Evolutionary conservation across 306 rosid species (phyloP).

Genomic region (Trifolium pratense): DNA sequence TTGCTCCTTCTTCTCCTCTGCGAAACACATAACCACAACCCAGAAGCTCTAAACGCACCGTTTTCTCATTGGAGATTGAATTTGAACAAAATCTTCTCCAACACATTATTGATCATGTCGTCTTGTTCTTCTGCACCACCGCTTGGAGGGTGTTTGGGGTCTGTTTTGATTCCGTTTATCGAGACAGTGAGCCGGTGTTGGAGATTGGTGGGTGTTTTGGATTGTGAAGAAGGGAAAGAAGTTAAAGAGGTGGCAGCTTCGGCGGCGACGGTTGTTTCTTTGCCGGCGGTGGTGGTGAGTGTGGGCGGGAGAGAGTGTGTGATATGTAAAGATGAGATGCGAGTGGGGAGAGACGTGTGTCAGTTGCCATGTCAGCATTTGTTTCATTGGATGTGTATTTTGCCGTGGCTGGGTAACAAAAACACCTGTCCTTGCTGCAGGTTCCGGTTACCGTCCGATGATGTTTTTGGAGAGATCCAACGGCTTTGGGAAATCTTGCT

Average conservation of each 20-base stretch:
- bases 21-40: conserved; percentile 67
- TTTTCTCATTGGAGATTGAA: conserved; percentile 58
- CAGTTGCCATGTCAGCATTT: conserved; percentile 80
- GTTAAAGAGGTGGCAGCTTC: conserved; percentile 62
- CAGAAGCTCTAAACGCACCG: conserved; percentile 54
- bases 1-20: conserved; percentile 80
- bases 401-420: conserved; percentile 78
- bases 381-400: conserved; percentile 87
- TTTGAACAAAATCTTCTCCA: conserved; percentile 40
- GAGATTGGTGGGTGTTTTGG: conserved; percentile 56
- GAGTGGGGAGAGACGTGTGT: conserved; percentile 72
- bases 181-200: conserved; percentile 65
- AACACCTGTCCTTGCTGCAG: conserved; percentile 95
- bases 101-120: conserved; percentile 45
- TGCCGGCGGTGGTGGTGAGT: conserved; percentile 62
- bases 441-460: conserved; percentile 76
- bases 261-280: conserved; percentile 55
- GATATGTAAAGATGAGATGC: conserved; percentile 86
- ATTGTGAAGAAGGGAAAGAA: conserved; percentile 21
- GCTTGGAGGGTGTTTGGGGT: conserved; percentile 45
- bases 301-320: conserved; percentile 67
- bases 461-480: conserved; percentile 75
- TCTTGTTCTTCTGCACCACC: conserved; percentile 39
- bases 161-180: conserved; percentile 59
- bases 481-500: conserved; percentile 73